Evolutionary conservation across 2,329 filamentous ascomycete genomes (phyloP).

Genomic region (Arachnopeziza araneosa): DNA sequence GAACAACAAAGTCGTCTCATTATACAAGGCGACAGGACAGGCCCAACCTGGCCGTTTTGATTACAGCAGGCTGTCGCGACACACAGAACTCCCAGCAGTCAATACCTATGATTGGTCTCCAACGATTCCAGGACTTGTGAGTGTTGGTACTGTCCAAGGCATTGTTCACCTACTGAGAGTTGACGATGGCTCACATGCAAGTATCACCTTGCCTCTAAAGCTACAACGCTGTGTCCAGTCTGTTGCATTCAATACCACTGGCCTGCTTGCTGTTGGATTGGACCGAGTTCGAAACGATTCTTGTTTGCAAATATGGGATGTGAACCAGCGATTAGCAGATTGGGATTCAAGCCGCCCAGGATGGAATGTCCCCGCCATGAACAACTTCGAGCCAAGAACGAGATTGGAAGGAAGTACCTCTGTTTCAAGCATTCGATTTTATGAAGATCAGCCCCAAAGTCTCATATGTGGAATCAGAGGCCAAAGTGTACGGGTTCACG

Average conservation of each 20-base stretch:
- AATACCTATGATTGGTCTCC: constrained; percentile 65
- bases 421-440: constrained; percentile 80
- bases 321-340: constrained; percentile 52
- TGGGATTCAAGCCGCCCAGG: constrained; percentile 43
- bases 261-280: constrained; percentile 70
- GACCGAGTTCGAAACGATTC: constrained; percentile 78
- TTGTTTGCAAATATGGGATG: constrained; percentile 78
- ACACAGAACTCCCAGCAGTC: constrained; percentile 58
- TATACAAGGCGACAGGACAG: constrained; percentile 57
- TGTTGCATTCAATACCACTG: constrained; percentile 69
- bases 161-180: constrained; percentile 70
- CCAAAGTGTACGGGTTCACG: constrained; percentile 69
- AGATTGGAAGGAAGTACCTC: constrained; percentile 62
- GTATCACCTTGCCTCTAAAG: constrained; percentile 63
- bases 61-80: constrained; percentile 49
- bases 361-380: constrained; percentile 29
- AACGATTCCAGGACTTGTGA: constrained; percentile 58
- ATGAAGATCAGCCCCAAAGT: constrained; percentile 68
- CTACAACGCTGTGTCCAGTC: constrained; percentile 75
- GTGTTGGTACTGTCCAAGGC: constrained; percentile 69
- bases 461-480: constrained; percentile 71
- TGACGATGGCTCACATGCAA: constrained; percentile 62
- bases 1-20: constrained; percentile 55
- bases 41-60: constrained; percentile 53
- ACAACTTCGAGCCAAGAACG: constrained; percentile 44